Evolutionary conservation across 2,329 filamentous ascomycete genomes (phyloP).

Genomic region (Cyphellophora attinorum): DNA sequence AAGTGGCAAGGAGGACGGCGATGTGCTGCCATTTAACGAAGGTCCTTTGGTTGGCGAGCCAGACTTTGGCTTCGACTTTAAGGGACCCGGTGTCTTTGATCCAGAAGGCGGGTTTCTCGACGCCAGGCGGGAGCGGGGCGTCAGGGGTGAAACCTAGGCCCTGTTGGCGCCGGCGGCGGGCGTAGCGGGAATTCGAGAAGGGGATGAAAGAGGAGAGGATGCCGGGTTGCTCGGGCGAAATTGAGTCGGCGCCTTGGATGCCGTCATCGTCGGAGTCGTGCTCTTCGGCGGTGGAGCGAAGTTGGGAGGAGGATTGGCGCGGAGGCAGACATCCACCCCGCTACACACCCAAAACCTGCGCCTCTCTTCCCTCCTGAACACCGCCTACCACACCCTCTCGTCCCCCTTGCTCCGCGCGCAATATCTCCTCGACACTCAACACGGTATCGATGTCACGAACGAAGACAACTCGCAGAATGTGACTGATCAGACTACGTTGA

Average conservation of each 20-base stretch:
- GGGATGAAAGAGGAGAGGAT: slow-evolving; percentile 67
- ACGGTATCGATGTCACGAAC: slow-evolving; percentile 63
- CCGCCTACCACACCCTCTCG: slow-evolving; percentile 77
- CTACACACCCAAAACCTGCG: slow-evolving; percentile 59
- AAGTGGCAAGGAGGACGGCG: slow-evolving; percentile 70
- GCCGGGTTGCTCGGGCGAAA: slow-evolving; percentile 26
- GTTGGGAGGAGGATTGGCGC: too few species aligned
- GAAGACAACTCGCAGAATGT: slow-evolving; percentile 67
- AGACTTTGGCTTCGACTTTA: slow-evolving; percentile 93
- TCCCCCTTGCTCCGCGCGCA: slow-evolving; percentile 77
- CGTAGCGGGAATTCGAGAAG: slow-evolving; percentile 73
- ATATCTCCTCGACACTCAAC: slow-evolving; percentile 60
- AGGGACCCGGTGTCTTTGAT: slow-evolving; percentile 92
- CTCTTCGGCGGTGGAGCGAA: slow-evolving; percentile 28
- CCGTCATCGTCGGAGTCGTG: slow-evolving; percentile 42
- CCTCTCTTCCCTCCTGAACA: slow-evolving; percentile 75
- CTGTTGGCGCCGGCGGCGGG: slow-evolving; percentile 36
- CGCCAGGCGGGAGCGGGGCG: slow-evolving; percentile 66
- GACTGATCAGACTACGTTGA: slow-evolving; percentile 61
- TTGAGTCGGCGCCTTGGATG: slow-evolving; percentile 21
- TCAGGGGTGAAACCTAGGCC: slow-evolving; percentile 25
- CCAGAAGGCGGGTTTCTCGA: slow-evolving; percentile 75
- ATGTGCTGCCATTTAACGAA: slow-evolving; percentile 99
- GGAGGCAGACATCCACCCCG: too few species aligned
- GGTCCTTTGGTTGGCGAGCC: slow-evolving; percentile 95